Evolutionary conservation across 2,329 filamentous ascomycete genomes (phyloP).

Genomic region (Calycina marina): DNA sequence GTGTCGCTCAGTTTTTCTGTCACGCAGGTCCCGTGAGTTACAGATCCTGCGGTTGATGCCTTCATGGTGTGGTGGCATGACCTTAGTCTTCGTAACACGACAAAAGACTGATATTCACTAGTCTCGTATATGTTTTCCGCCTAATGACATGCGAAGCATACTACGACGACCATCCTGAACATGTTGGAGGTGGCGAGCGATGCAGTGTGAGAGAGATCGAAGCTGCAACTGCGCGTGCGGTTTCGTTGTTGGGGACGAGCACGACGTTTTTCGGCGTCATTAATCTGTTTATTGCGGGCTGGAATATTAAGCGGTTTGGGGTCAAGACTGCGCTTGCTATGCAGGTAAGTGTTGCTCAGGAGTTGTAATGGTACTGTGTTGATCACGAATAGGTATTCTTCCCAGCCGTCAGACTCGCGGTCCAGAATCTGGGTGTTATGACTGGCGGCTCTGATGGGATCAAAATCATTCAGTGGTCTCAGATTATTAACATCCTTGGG

Average conservation of each 20-base stretch:
- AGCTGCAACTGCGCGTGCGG: conserved; percentile 46
- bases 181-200: conserved; percentile 31
- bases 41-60: not conserved
- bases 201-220: conserved; percentile 49
- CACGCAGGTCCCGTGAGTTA: conserved; percentile 29
- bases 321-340: conserved; percentile 46
- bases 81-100: not conserved
- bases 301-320: conserved; percentile 51
- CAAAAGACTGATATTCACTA: conserved; percentile 2
- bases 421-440: conserved; percentile 50
- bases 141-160: conserved; percentile 60
- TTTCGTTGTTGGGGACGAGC: conserved; percentile 49
- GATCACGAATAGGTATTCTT: no score
- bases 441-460: conserved; percentile 49
- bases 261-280: conserved; percentile 54
- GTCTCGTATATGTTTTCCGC: conserved; percentile 48
- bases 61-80: no score
- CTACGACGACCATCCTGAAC: conserved; percentile 42
- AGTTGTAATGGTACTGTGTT: no score
- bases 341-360: no score
- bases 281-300: conserved; percentile 54
- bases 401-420: conserved; percentile 45
- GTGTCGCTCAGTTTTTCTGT: conserved; percentile 37
- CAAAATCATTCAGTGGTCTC: conserved; percentile 49
- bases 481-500: conserved; percentile 53